Base-by-base conservation (phyloP, 2,329 filamentous ascomycete species). In the Penicillium frequentans region DNA sequence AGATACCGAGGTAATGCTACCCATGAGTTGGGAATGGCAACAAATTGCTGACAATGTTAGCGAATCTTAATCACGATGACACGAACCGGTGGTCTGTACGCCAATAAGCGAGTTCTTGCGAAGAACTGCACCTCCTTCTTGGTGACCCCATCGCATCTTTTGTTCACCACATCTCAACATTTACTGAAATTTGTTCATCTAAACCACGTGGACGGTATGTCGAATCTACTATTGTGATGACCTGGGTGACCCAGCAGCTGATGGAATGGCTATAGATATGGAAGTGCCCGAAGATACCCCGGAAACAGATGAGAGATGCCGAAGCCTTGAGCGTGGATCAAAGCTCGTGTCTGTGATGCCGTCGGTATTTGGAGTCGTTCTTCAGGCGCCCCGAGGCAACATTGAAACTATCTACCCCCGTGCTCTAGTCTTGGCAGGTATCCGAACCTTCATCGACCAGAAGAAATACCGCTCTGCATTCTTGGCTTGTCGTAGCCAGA, bases 381-480 rank as follows among this genome's bases (percentile, higher is more conserved):
- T 99, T 3, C 95, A 99, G 72, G 97, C 97, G 90, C 95, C 95
- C 1, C 84, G 95, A 67, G 95, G 95, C 21, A 99, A 99, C 65
- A 78, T 98, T 1, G 95, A 99, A 75, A 98, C 93, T 0, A 93
- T 98, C 49, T 98, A 88, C 69, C 95, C 95, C 16, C 85, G 95
- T 58, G 93, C 93, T 14, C 88, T 99, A 76, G 93, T 99, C 0
- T 81, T 99, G 49, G 91, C 92, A 2, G 93, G 92, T 26, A 96
- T 99, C 55, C 86, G 95, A 48, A 84, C 85, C 49, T 86, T 90
- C 51, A 90, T 99, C 51, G 89, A 92, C 53, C 80, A 84, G 31
- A 90, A 90, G 71, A 86, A 95, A 66, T 99, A 97, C 69, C 85
- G 84, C 49, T 86, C 85, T 51, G 95, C 95, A 0, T 99, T 97